Evolutionary conservation across 257 asterid genomes (phyloP).

Genomic region (Leonotis leonurus): DNA sequence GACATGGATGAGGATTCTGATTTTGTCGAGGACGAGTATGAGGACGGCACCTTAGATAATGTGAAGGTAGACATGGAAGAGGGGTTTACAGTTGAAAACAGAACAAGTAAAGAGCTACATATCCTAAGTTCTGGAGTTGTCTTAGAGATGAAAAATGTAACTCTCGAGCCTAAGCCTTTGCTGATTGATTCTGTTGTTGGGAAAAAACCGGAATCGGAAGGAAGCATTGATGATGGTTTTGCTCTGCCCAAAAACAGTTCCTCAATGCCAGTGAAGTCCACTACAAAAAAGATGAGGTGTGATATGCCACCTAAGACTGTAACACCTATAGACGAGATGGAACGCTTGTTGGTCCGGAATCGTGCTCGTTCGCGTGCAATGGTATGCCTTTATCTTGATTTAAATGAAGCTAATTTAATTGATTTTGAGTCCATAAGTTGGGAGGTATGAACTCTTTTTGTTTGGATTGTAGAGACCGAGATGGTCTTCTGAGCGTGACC

Average conservation of each 20-base stretch:
- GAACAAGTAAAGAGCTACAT: background rate
- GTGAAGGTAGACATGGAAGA: conserved; percentile 29
- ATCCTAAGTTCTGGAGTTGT: conserved; percentile 17
- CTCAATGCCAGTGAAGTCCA: conserved; percentile 18
- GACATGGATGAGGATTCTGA: conserved; percentile 40
- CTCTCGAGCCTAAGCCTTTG: conserved; percentile 11
- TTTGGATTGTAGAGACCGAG: conserved; percentile 59
- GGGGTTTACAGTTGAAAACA: conserved; percentile 18
- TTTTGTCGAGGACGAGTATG: conserved; percentile 69
- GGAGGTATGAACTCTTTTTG: background rate
- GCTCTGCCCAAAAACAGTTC: conserved; percentile 22
- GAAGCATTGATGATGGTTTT: conserved; percentile 5
- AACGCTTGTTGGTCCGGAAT: conserved; percentile 45
- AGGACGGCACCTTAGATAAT: conserved; percentile 47
- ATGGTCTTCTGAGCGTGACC: conserved; percentile 78
- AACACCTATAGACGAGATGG: conserved; percentile 52
- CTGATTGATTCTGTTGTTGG: conserved; percentile 18
- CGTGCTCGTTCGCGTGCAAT: conserved; percentile 84
- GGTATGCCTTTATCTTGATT: conserved; percentile 38
- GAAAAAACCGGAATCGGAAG: conserved; percentile 8
- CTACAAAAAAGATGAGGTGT: conserved; percentile 66
- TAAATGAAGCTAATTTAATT: background rate
- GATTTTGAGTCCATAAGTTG: conserved; percentile 1
- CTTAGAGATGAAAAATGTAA: conserved; percentile 4
- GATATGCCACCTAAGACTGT: conserved; percentile 80